A percentile compares a stretch with the other conserved stretches of the same genome.
phyloP scores from a whole-genome alignment of 768 basidiomycete species.

The Lactifluus hygrophoroides region DNA sequence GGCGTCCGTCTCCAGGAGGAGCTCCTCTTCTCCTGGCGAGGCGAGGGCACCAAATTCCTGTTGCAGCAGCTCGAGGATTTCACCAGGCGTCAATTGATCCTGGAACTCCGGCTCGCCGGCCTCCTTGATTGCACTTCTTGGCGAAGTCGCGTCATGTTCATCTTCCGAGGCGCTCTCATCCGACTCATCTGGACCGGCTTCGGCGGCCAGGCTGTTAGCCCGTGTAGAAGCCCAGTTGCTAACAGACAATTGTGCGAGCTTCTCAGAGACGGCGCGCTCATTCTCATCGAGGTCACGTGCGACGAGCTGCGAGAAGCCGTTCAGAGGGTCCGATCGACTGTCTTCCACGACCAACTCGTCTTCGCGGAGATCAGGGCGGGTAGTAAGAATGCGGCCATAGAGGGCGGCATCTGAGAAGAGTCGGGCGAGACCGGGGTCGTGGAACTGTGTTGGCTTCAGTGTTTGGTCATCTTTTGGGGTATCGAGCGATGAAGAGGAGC shows the following conservation, averaged over 20 bases:
- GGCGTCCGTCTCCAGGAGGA: conserved; percentile 47
- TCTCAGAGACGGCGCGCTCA: conserved; percentile 30
- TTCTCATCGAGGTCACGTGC: conserved; percentile 31
- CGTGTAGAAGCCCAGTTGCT: conserved; percentile 27
- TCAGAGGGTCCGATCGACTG: conserved; percentile 21
- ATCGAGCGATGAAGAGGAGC: conserved; percentile 8
- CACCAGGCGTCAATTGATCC: conserved; percentile 33
- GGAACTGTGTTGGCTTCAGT: not conserved
- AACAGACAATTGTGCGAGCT: conserved; percentile 33
- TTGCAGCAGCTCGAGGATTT: conserved; percentile 42
- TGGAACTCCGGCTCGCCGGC: not conserved
- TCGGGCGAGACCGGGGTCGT: conserved; percentile 26
- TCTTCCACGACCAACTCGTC: not conserved
- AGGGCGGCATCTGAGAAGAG: conserved; percentile 34
- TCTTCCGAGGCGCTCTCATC: conserved; percentile 24
- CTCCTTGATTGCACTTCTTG: not conserved
- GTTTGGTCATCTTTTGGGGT: not conserved
- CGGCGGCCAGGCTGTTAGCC: conserved; percentile 9
- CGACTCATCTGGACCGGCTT: not conserved
- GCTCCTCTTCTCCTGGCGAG: conserved; percentile 36
- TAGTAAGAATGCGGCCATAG: conserved; percentile 31
- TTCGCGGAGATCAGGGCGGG: not conserved
- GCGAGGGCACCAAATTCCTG: conserved; percentile 51
- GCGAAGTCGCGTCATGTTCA: conserved; percentile 10
- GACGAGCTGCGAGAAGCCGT: conserved; percentile 36